A percentile compares a stretch with the other conserved stretches of the same genome.
These are phyloP conservation scores for Debaryomycetaceae sp. DNA, from an alignment of 1,139 yeast genomes.

Conservation along the genomic window DNA sequence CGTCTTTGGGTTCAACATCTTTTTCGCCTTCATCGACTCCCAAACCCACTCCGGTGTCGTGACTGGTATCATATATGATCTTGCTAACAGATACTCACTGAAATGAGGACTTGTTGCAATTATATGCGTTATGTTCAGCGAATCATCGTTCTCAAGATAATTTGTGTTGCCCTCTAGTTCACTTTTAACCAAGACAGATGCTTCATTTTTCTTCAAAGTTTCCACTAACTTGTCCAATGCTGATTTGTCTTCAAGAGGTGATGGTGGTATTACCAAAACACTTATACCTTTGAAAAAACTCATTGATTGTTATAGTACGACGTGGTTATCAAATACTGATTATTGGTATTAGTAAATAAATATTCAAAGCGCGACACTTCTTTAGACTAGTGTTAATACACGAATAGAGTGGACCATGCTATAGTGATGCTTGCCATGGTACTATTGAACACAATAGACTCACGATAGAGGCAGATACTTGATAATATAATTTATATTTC, in stretches of 20 bases:
- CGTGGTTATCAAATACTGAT: background rate
- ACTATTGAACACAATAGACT: no score
- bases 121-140: conserved; percentile 44
- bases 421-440: no score
- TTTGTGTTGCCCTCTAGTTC: conserved; percentile 22
- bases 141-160: conserved; percentile 16
- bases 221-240: conserved; percentile 18
- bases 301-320: background rate
- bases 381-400: no score
- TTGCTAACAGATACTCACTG: conserved; percentile 50
- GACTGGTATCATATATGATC: conserved; percentile 61
- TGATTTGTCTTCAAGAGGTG: conserved; percentile 14
- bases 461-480: no score
- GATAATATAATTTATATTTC: no score
- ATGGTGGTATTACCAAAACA: conserved; percentile 40
- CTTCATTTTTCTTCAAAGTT: conserved; percentile 19
- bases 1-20: conserved; percentile 46
- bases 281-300: conserved; percentile 36
- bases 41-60: conserved; percentile 64
- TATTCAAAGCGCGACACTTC: background rate
- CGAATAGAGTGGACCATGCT: no score
- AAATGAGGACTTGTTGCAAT: conserved; percentile 55
- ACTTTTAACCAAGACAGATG: conserved; percentile 21
- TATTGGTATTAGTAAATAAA: background rate
- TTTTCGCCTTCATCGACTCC: conserved; percentile 43